These are phyloP conservation scores for Sporisorium reilianum DNA, from an alignment of 1,284 basidiomycete species.

Conservation along the genomic window DNA sequence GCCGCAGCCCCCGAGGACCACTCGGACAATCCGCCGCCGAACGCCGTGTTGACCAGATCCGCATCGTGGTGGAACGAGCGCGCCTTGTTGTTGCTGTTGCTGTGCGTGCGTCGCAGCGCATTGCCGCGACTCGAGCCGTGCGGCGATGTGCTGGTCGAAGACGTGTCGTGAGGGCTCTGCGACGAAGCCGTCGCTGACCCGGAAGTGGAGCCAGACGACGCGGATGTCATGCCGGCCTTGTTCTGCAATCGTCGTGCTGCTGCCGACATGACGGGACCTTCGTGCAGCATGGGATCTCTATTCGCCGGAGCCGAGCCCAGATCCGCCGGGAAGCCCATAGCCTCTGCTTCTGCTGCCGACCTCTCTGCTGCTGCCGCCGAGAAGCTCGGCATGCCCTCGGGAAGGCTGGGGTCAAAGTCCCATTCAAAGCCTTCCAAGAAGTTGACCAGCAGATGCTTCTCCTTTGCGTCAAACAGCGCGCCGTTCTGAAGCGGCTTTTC, in stretches of 20 bases:
- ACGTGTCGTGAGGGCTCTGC: conserved; percentile 51
- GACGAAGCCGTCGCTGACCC: conserved; percentile 49
- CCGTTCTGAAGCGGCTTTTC: conserved; percentile 25
- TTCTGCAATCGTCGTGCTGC: conserved; percentile 39
- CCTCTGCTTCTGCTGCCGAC: conserved; percentile 37
- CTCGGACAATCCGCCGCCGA: conserved; percentile 40
- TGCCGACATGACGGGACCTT: conserved; percentile 28
- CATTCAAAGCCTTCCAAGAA: conserved; percentile 64
- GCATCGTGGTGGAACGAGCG: conserved; percentile 42
- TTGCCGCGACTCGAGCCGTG: conserved; percentile 34
- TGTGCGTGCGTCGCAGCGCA: conserved; percentile 33
- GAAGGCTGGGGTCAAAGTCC: conserved; percentile 62
- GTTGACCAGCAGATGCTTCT: conserved; percentile 54
- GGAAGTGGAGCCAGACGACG: conserved; percentile 47
- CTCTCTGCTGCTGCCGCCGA: conserved; percentile 55
- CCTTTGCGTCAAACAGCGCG: conserved; percentile 57
- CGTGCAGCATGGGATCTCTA: conserved; percentile 37
- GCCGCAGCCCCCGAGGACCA: conserved; percentile 22
- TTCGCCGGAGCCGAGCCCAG: conserved; percentile 25
- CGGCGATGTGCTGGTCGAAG: conserved; percentile 49
- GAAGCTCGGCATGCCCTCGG: conserved; percentile 63
- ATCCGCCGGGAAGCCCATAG: conserved; percentile 36
- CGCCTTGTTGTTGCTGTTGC: conserved; percentile 40
- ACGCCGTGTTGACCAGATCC: conserved; percentile 48
- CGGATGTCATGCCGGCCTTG: conserved; percentile 14